phyloP scores from a whole-genome alignment of 805 yeast species.

The Candida namnaoensis region DNA sequence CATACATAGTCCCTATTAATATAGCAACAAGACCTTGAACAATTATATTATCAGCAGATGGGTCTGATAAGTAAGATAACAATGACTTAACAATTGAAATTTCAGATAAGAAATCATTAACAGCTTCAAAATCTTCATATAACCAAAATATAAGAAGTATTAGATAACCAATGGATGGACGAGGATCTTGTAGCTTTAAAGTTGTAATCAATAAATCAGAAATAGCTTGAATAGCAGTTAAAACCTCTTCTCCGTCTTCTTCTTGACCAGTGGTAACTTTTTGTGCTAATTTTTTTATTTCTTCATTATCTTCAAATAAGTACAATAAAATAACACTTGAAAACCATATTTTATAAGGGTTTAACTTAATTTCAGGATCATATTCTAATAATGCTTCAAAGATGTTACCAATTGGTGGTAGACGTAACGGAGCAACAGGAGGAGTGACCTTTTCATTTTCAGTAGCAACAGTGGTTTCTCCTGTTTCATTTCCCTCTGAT shows the following conservation, averaged over 20 bases:
- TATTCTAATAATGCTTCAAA: slow-evolving; percentile 68
- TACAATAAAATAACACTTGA: slow-evolving; percentile 58
- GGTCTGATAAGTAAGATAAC: slow-evolving; percentile 51
- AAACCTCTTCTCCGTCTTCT: slow-evolving; percentile 58
- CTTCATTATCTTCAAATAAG: slow-evolving; percentile 47
- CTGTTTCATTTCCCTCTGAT: too few species aligned
- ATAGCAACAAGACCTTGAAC: slow-evolving; percentile 68
- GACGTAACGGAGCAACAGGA: not conserved
- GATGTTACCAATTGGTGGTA: slow-evolving; percentile 44
- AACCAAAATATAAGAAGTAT: slow-evolving; percentile 71
- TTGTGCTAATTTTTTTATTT: slow-evolving; percentile 38
- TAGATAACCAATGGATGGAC: slow-evolving; percentile 71
- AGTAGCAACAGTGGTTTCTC: not conserved
- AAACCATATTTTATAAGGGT: slow-evolving; percentile 87
- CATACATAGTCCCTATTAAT: slow-evolving; percentile 71
- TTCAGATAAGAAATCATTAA: slow-evolving; percentile 66
- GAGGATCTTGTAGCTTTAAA: slow-evolving; percentile 54
- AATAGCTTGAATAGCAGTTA: slow-evolving; percentile 65
- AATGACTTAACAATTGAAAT: slow-evolving; percentile 58
- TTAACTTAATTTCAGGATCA: slow-evolving; percentile 60
- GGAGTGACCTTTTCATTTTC: not conserved
- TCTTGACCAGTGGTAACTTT: slow-evolving; percentile 49
- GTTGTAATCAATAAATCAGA: slow-evolving; percentile 66
- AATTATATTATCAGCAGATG: slow-evolving; percentile 41
- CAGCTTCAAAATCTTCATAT: slow-evolving; percentile 69